Conservation (phyloP, 2,329 filamentous ascomycete species). For the Lomentospora prolificans region DNA sequence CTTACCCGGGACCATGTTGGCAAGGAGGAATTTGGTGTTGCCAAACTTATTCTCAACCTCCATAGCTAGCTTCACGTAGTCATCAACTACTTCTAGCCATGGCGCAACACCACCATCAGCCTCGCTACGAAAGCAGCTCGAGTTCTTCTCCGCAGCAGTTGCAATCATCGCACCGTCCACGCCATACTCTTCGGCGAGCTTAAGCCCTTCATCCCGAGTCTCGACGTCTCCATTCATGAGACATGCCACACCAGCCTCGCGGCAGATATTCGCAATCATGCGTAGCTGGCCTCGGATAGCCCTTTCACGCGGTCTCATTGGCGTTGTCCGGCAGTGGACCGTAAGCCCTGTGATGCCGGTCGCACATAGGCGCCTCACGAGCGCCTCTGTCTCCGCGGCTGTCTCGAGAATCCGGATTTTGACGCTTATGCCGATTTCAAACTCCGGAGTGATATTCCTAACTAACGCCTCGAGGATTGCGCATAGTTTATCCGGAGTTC, state of each 20-base stretch:
- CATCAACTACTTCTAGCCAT: slow-evolving; percentile 69
- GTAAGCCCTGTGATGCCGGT: slow-evolving; percentile 92
- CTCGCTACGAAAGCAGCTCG: slow-evolving; percentile 69
- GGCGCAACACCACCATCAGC: slow-evolving; percentile 59
- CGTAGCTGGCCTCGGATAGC: slow-evolving; percentile 78
- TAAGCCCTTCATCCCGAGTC: slow-evolving; percentile 59
- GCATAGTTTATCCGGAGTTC: slow-evolving; percentile 73
- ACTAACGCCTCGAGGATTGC: slow-evolving; percentile 79
- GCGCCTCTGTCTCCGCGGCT: slow-evolving; percentile 60
- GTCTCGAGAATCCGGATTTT: slow-evolving; percentile 87
- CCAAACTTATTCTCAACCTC: slow-evolving; percentile 77
- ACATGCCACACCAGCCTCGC: slow-evolving; percentile 78
- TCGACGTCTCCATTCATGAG: slow-evolving; percentile 92
- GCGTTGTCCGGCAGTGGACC: slow-evolving; percentile 89
- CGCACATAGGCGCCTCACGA: slow-evolving; percentile 68
- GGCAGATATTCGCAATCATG: slow-evolving; percentile 76
- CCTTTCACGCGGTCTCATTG: slow-evolving; percentile 83
- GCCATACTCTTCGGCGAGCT: slow-evolving; percentile 67
- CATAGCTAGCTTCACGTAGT: slow-evolving; percentile 64
- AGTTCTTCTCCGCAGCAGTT: slow-evolving; percentile 81
- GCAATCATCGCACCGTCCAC: slow-evolving; percentile 97
- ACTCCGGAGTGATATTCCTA: slow-evolving; percentile 62
- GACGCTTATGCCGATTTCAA: slow-evolving; percentile 87
- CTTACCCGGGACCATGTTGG: slow-evolving; percentile 79
- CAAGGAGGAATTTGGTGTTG: slow-evolving; percentile 87